Evolutionary conservation across 179 eudicot species (phyloP), one percentile per base, ranked within the genome.

Genomic region (Dionaea muscipula): DNA sequence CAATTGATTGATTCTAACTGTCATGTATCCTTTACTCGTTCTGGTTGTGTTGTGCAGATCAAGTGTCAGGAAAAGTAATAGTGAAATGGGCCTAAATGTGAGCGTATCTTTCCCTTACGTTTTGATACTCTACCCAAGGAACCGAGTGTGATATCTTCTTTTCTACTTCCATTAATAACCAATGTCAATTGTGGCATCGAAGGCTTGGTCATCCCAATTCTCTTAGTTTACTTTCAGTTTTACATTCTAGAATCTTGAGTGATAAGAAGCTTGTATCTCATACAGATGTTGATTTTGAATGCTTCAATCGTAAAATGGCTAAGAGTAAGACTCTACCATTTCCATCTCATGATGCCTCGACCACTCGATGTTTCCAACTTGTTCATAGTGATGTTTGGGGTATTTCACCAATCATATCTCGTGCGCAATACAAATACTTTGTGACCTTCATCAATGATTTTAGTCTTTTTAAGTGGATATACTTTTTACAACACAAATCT

Each of bases 21-120:
- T 37, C 9, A 37, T 4, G 15, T 37, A 4, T 37, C 9, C 14
- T 37, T 37, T 12, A 3, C 5, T 37, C 41, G 14, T 37, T 13
- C 9, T 37, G 15, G 41, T 37, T 37, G 41, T 37, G 15, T 37
- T 37, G 15, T 37, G 41, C 20, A 37, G 45, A 53, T 23, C 60
- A 54, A 37, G 53, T 24, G 60, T 63, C 39, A 26, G 37, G 60
- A 23, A 21, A 26, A 9, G 25, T 38, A 52, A 53, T 62, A 19
- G 52, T 44, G 39, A 38, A 35, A 7, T n/a, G 39, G 57, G 28
- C 65, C 51, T 51, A 61, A 61, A 61, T 28, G 51, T 22, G 58
- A 59, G 15, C 31, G 22, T 8, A 9, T 16, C 6, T 4, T 53
- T 53, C 22, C 28, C 44, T 16, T 26, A n/a, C n/a, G n/a, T n/a